A percentile compares a stretch with the other conserved stretches of the same genome.
phyloP scores from a whole-genome alignment of 148 eudicot species.

The Polygonum maritimum region DNA sequence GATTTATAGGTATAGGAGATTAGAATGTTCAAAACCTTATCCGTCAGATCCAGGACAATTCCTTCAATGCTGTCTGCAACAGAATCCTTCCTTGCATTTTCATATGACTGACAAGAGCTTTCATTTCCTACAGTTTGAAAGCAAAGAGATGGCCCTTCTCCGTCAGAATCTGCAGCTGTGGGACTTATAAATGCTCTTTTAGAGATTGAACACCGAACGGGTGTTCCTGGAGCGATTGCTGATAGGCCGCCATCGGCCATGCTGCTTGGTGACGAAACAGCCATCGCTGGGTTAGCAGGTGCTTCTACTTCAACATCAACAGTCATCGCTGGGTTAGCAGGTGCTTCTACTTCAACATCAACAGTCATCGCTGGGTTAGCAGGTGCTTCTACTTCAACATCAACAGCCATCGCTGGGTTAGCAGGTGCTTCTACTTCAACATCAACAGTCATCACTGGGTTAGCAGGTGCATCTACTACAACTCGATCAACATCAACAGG shows the following conservation, averaged over 20 bases:
- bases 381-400: too few species aligned
- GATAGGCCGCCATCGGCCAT: constrained; percentile 22
- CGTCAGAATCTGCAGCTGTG: constrained; percentile 30
- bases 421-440: too few species aligned
- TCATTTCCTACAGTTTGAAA: constrained; percentile 24
- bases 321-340: neutral
- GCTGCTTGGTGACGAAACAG: constrained; percentile 16
- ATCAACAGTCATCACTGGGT: constrained; percentile 7
- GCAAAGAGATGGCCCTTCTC: constrained; percentile 26
- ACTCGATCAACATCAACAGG: neutral
- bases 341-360: too few species aligned
- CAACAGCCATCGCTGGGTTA: constrained; percentile 1
- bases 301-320: constrained; percentile 14
- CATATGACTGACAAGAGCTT: constrained; percentile 12
- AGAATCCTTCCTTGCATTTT: constrained; percentile 17
- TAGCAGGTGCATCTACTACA: constrained; percentile 14
- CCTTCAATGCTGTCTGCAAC: constrained; percentile 21
- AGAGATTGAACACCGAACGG: constrained; percentile 36
- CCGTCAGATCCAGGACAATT: constrained; percentile 21
- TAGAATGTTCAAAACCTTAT: constrained; percentile 37
- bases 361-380: constrained; percentile 1
- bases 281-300: constrained; percentile 3
- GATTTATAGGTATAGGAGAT: neutral
- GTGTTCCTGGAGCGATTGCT: constrained; percentile 69
- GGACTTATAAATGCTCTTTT: constrained; percentile 23